Conservation (phyloP, 768 basidiomycete genomes). For the Arthromyces matolae region DNA sequence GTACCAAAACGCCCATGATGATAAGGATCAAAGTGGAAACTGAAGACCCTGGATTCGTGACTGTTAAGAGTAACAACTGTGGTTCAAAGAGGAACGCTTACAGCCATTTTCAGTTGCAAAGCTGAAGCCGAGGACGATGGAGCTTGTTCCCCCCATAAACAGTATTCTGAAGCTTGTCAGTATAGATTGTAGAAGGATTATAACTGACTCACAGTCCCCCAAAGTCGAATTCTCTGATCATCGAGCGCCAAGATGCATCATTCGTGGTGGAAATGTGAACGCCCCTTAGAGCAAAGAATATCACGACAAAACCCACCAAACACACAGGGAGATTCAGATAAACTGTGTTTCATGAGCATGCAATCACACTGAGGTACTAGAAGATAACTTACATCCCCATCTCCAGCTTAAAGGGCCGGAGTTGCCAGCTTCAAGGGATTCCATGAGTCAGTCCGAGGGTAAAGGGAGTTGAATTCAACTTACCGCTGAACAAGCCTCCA, state of each 20-base stretch:
- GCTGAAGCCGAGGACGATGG: slow-evolving; percentile 77
- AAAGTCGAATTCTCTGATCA: slow-evolving; percentile 67
- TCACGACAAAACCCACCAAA: slow-evolving; percentile 51
- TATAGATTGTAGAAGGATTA: slow-evolving; percentile 4
- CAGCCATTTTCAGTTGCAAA: slow-evolving; percentile 67
- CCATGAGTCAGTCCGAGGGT: slow-evolving; percentile 13
- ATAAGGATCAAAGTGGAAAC: slow-evolving; percentile 61
- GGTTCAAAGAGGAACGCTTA: slow-evolving; percentile 33
- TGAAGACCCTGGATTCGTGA: slow-evolving; percentile 50
- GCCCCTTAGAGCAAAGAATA: slow-evolving; percentile 56
- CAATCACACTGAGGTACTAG: slow-evolving; percentile 13
- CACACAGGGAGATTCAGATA: slow-evolving; percentile 82
- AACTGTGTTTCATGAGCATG: slow-evolving; percentile 48
- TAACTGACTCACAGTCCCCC: slow-evolving; percentile 60
- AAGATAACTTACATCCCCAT: slow-evolving; percentile 71
- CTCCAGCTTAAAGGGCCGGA: slow-evolving; percentile 59
- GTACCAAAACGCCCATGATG: slow-evolving; percentile 47
- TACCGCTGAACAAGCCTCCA: slow-evolving; percentile 80
- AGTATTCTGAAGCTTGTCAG: slow-evolving; percentile 44
- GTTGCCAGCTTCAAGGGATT: slow-evolving; percentile 26
- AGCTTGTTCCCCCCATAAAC: slow-evolving; percentile 73
- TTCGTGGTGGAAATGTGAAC: slow-evolving; percentile 44
- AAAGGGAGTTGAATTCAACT: slow-evolving; percentile 21
- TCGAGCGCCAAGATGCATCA: slow-evolving; percentile 52
- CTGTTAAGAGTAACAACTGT: slow-evolving; percentile 6